Base-by-base conservation (phyloP, 139 green algal genomes). In the Tetratostichococcus sp. region DNA sequence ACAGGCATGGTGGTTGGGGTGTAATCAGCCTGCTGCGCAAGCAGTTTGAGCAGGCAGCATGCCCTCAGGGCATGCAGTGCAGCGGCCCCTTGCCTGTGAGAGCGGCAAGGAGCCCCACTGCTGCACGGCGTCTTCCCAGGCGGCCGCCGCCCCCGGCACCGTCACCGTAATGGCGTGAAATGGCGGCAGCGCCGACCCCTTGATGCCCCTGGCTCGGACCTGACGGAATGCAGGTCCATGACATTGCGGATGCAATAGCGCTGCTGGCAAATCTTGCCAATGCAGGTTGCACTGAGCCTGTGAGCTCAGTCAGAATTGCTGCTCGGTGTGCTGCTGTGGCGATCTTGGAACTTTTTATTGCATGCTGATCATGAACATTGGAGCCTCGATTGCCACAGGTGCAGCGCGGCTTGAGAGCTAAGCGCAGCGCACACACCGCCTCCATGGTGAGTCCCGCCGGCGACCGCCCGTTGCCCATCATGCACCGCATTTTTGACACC, bases 91-190 rank as follows among this genome's bases (percentile, higher is more conserved):
- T 69, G 75, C 84, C 68, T 88, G 42, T 8, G 58, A 35, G 1
- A 92, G 58, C 25, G 65, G 75, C n/a, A 88, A n/a, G 23, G 57
- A 79, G 58, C 89, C 89, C 75, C 82, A 91, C 31, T 68, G 67
- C 28, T 80, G 57, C 30, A 90, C 62, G 1, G 79, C 77, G 62
- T 92, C 87, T 50, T 85, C 86, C 88, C 88, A 93, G 16, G 82
- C 73, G 3, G 81, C 76, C 14, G 82, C 75, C 30, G 86, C 86
- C 17, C 84, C 86, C 28, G 86, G 86, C 30, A 88, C 87, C 23
- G 80, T 88, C 4, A 92, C 86, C 1, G 76, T 79, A 28, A 91
- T 35, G 0, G 78, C 78, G 77, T 86, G 69, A 67, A 72, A 75
- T 1, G 67, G 57, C 21, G 86, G 85, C 42, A 89, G 59, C 33